Evolutionary conservation across 345 rosid genomes (phyloP).

Genomic region (Hibiscus trionum): DNA sequence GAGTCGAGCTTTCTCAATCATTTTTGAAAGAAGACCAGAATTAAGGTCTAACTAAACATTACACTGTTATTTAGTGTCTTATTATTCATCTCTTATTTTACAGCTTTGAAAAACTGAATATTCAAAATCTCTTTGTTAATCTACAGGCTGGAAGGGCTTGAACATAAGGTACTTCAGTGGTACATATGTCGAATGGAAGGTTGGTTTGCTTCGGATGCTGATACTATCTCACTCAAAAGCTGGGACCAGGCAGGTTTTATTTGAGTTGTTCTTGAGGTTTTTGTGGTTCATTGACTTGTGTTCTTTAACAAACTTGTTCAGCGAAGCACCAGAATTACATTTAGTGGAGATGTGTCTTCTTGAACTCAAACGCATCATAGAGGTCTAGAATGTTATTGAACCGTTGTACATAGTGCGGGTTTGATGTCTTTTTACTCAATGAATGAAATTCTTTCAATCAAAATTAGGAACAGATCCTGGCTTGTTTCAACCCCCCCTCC

Average conservation of each 20-base stretch:
- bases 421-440: not conserved
- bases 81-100: not conserved
- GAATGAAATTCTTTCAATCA: conserved; percentile 1
- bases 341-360: not conserved
- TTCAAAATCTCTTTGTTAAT: not conserved
- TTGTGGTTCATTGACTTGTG: not conserved
- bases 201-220: conserved; percentile 99
- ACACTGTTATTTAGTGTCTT: not conserved
- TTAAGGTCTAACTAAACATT: conserved; percentile 44
- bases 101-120: not conserved
- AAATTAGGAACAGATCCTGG: not conserved
- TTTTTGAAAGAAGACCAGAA: conserved; percentile 68
- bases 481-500: not conserved
- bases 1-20: conserved; percentile 54
- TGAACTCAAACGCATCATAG: not conserved
- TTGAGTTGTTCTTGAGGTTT: not conserved
- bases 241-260: conserved; percentile 49
- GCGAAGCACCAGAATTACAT: not conserved
- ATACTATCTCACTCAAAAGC: conserved; percentile 69
- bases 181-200: conserved; percentile 98
- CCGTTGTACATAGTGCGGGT: not conserved
- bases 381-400: not conserved
- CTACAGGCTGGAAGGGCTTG: conserved; percentile 14
- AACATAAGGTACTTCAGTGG: conserved; percentile 59
- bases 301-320: not conserved